phyloP scores from a whole-genome alignment of 1,284 basidiomycete species.

The Pseudozyma hubeiensis region DNA sequence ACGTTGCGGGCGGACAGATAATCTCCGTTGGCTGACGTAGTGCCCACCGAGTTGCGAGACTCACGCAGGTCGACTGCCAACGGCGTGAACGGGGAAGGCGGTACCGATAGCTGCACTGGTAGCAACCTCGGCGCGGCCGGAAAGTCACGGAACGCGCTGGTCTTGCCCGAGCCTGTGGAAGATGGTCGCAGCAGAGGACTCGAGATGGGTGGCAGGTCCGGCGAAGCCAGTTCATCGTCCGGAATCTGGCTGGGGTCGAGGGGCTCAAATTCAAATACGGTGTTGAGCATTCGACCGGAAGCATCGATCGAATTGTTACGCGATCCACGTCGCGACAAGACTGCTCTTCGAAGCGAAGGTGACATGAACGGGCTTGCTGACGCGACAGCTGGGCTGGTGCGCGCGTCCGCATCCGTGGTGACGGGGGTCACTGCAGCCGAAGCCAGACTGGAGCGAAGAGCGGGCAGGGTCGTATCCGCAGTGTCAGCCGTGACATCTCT shows the following conservation, averaged over 20 bases:
- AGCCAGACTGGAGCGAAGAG: neutral
- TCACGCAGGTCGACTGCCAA: slow-evolving; percentile 31
- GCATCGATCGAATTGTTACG: slow-evolving; percentile 32
- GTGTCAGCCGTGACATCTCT: neutral
- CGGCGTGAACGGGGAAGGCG: slow-evolving; percentile 51
- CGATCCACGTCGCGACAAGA: slow-evolving; percentile 33
- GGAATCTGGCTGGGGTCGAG: slow-evolving; percentile 41
- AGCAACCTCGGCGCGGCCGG: slow-evolving; percentile 50
- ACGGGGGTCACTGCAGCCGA: slow-evolving; percentile 1
- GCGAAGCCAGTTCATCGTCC: slow-evolving; percentile 40
- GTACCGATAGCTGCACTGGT: slow-evolving; percentile 50
- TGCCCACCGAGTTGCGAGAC: slow-evolving; percentile 11
- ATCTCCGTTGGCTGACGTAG: slow-evolving; percentile 14
- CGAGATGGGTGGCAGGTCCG: slow-evolving; percentile 39
- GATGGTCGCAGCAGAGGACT: slow-evolving; percentile 38
- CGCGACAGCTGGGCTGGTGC: slow-evolving; percentile 24
- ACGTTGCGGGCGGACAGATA: slow-evolving; percentile 38
- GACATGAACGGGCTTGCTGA: slow-evolving; percentile 32
- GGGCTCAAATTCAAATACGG: slow-evolving; percentile 38
- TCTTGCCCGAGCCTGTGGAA: slow-evolving; percentile 17
- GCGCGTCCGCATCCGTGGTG: slow-evolving; percentile 8
- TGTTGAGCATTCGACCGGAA: slow-evolving; percentile 40
- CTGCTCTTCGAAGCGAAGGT: slow-evolving; percentile 17
- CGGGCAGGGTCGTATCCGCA: slow-evolving; percentile 5
- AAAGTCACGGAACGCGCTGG: slow-evolving; percentile 32